Percentiles rank a stretch among this genome's conserved stretches.
phyloP scores from a whole-genome alignment of 441 rosid species.

The Adansonia gregorii region DNA sequence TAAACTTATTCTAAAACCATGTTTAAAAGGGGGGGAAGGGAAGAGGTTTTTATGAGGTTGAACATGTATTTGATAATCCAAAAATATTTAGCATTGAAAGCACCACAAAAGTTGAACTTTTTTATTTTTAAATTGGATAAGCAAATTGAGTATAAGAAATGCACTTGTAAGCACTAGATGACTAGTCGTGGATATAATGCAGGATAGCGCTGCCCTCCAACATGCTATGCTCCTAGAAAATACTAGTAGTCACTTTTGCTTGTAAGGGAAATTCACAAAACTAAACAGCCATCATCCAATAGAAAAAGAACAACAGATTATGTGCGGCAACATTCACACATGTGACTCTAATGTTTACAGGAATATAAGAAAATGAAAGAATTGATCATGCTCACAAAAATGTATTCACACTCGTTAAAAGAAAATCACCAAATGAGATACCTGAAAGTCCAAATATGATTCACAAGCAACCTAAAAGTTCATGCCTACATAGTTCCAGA shows the following conservation, averaged over 20 bases:
- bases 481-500: slow-evolving; percentile 14
- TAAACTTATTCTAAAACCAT: neutral
- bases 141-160: neutral
- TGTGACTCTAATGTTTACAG: slow-evolving; percentile 1
- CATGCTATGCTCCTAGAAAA: neutral
- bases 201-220: neutral
- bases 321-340: neutral
- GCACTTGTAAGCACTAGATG: neutral
- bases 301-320: neutral
- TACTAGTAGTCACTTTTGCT: neutral
- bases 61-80: neutral
- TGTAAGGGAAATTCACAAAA: neutral
- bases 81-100: slow-evolving; percentile 3
- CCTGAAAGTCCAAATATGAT: slow-evolving; percentile 3
- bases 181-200: neutral
- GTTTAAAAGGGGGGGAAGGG: neutral
- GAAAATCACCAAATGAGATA: neutral
- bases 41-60: neutral
- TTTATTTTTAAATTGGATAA: neutral
- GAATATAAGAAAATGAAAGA: slow-evolving; percentile 5
- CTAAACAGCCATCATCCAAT: neutral
- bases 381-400: neutral
- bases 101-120: neutral
- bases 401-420: neutral
- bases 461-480: slow-evolving; percentile 12